These are phyloP conservation scores for Cylindrotheca closterium DNA, from an alignment of 108 stramenopile species.

Conservation along the genomic window DNA sequence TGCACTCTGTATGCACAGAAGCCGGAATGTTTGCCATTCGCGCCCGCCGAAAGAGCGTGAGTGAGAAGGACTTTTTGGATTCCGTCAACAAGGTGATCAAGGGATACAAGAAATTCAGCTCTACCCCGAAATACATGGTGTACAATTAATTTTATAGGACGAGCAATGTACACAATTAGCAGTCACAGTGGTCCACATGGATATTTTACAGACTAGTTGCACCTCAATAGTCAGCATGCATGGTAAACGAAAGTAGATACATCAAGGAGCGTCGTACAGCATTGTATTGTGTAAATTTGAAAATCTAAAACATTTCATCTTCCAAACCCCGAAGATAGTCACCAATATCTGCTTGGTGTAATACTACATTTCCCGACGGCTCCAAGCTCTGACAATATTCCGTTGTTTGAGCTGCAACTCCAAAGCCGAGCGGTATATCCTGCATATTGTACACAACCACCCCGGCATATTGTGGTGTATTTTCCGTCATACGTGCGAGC, in stretches of 20 bases:
- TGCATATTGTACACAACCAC: conserved; percentile 96
- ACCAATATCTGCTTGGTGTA: conserved; percentile 99
- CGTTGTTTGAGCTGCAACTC: conserved; percentile 95
- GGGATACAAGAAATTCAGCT: conserved; percentile 99
- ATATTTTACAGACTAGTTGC: too few relatives aligned
- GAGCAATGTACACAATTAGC: background rate
- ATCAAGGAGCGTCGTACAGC: too few relatives aligned
- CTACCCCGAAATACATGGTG: conserved; percentile 97
- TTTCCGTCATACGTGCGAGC: conserved; percentile 95
- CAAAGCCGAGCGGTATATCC: conserved; percentile 96
- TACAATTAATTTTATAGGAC: too few relatives aligned
- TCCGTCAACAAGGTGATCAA: conserved; percentile 99
- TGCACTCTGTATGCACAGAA: conserved; percentile 97
- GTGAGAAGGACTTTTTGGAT: conserved; percentile 98
- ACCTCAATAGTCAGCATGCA: too few relatives aligned
- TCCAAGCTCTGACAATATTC: conserved; percentile 92
- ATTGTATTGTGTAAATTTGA: too few relatives aligned
- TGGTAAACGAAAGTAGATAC: too few relatives aligned
- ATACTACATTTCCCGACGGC: conserved; percentile 93
- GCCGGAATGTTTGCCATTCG: conserved; percentile 99
- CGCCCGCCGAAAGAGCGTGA: conserved; percentile 94
- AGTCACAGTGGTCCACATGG: too few relatives aligned
- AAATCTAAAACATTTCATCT: conserved; percentile 79
- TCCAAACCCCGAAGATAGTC: conserved; percentile 96
- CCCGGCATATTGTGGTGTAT: conserved; percentile 96